Evolutionary conservation across 371 early-diverging fungal species (phyloP).

Genomic region (Mycotypha africana): DNA sequence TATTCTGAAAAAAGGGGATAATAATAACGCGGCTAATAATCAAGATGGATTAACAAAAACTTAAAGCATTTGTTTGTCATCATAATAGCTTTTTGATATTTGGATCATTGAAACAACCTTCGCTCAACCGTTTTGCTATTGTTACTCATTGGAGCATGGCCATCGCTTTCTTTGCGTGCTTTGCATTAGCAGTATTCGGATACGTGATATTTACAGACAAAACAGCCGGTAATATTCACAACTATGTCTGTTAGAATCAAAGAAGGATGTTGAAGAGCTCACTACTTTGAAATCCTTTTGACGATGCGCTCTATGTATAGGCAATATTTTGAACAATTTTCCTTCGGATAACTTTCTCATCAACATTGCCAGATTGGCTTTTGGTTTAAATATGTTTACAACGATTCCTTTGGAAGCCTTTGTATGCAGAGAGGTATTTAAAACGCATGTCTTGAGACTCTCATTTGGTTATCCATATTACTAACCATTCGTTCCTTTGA

Average conservation of each 20-base stretch:
- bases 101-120: conserved; percentile 68
- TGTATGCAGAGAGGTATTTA: conserved; percentile 70
- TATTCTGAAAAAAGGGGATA: background rate
- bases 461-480: background rate
- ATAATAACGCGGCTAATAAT: too few species aligned
- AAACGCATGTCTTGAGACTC: background rate
- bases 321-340: conserved; percentile 80
- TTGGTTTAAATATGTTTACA: conserved; percentile 81
- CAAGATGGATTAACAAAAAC: too few species aligned
- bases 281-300: too few species aligned
- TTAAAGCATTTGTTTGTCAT: conserved; percentile 76
- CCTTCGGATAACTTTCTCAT: conserved; percentile 64
- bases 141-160: conserved; percentile 70
- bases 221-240: conserved; percentile 15
- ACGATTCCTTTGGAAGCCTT: conserved; percentile 74
- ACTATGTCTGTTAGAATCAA: too few species aligned
- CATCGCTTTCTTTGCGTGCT: conserved; percentile 62
- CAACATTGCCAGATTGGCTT: conserved; percentile 74
- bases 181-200: conserved; percentile 62
- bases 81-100: conserved; percentile 81
- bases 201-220: conserved; percentile 70
- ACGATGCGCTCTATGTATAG: conserved; percentile 13
- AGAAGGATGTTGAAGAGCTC: too few species aligned
- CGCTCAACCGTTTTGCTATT: conserved; percentile 64
- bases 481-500: background rate